phyloP scores from a whole-genome alignment of 768 basidiomycete genomes.

The Pleurotus djamor region DNA sequence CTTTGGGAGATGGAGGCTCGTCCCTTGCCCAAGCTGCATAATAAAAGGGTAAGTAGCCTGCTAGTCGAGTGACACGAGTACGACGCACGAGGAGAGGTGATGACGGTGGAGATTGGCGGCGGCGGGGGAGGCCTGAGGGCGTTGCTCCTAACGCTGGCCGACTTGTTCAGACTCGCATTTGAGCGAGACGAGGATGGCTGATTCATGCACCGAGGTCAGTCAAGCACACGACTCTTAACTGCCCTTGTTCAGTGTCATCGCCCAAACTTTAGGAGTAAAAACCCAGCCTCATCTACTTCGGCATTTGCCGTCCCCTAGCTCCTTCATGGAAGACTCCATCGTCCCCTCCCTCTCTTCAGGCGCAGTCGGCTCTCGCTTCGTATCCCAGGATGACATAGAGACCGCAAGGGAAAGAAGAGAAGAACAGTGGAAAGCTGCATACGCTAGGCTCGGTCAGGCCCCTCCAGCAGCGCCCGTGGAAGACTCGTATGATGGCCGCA shows the following conservation, averaged over 20 bases:
- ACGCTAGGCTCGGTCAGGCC: constrained; percentile 86
- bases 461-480: constrained; percentile 76
- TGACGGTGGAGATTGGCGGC: constrained; percentile 51
- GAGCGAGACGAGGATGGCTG: constrained; percentile 34
- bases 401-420: constrained; percentile 68
- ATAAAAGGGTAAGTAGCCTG: neutral
- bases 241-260: neutral
- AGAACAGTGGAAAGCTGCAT: constrained; percentile 89
- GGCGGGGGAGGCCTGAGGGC: constrained; percentile 25
- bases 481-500: constrained; percentile 80
- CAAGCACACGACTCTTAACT: neutral
- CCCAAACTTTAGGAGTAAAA: no score
- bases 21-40: constrained; percentile 77
- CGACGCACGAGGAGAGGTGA: constrained; percentile 70
- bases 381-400: constrained; percentile 78
- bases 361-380: constrained; percentile 81
- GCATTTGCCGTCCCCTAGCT: neutral
- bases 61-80: neutral
- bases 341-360: constrained; percentile 73
- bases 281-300: no score
- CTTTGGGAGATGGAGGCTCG: constrained; percentile 75
- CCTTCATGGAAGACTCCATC: constrained; percentile 54
- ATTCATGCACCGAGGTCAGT: neutral
- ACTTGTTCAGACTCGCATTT: constrained; percentile 28
- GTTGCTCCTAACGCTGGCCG: constrained; percentile 27